Evolutionary conservation across 805 yeast species (phyloP).

Genomic region (Ogataea naganishii): DNA sequence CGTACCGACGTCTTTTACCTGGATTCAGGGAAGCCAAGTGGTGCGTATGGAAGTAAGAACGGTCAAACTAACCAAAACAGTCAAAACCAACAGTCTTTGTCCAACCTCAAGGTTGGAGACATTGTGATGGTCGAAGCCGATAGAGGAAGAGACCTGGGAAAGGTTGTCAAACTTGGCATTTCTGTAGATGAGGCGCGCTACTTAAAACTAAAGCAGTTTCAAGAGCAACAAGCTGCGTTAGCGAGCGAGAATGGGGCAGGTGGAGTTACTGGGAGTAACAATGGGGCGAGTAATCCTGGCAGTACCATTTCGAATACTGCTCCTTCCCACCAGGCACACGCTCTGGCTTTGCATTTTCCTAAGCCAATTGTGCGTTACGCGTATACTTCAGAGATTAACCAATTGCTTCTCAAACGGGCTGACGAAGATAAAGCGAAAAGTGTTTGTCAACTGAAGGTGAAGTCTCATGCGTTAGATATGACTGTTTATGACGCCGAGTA

Average conservation of each 20-base stretch:
- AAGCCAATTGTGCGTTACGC: slow-evolving; percentile 62
- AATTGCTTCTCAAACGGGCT: slow-evolving; percentile 44
- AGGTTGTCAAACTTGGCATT: slow-evolving; percentile 48
- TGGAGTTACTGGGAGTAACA: slow-evolving; percentile 7
- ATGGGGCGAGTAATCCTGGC: slow-evolving; percentile 3
- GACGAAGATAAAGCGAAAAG: slow-evolving; percentile 67
- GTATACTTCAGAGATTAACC: slow-evolving; percentile 48
- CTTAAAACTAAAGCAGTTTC: slow-evolving; percentile 55
- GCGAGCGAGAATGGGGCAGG: slow-evolving; percentile 26
- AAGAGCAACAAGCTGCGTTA: slow-evolving; percentile 64
- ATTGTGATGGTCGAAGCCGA: slow-evolving; percentile 81
- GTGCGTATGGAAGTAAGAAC: too few species aligned
- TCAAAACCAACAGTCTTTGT: too few species aligned
- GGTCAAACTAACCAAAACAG: too few species aligned
- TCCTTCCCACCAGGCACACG: slow-evolving; percentile 6
- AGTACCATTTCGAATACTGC: slow-evolving; percentile 1
- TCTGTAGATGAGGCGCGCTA: slow-evolving; percentile 59
- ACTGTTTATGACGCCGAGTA: slow-evolving; percentile 69
- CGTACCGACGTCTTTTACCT: slow-evolving; percentile 70
- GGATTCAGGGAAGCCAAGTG: slow-evolving; percentile 20
- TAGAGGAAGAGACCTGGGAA: slow-evolving; percentile 71
- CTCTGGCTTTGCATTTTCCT: slow-evolving; percentile 54
- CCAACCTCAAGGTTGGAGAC: slow-evolving; percentile 43
- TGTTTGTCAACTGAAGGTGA: slow-evolving; percentile 50
- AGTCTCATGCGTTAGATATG: slow-evolving; percentile 44